phyloP scores from a whole-genome alignment of 306 rosid species.

The Oemleria cerasiformis region DNA sequence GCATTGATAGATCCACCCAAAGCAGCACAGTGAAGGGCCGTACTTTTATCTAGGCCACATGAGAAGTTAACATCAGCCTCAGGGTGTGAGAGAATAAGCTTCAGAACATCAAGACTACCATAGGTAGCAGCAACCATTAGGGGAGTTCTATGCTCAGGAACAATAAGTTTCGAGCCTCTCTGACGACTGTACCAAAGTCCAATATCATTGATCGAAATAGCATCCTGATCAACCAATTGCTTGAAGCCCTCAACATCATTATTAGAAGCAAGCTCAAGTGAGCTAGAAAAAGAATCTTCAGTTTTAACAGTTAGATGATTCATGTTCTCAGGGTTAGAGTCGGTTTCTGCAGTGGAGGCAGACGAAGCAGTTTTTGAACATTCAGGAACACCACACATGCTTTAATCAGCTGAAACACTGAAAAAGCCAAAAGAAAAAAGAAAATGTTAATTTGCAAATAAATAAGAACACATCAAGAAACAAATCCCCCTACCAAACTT shows the following conservation, averaged over 20 bases:
- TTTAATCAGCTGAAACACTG: not conserved
- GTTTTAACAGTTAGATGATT: not conserved
- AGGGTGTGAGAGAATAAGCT: slow-evolving; percentile 15
- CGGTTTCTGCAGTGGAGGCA: not conserved
- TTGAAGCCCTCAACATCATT: slow-evolving; percentile 20
- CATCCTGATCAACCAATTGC: not conserved
- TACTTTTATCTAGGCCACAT: slow-evolving; percentile 20
- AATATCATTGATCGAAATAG: not conserved
- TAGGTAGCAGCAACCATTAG: slow-evolving; percentile 20
- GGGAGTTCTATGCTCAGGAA: slow-evolving; percentile 8
- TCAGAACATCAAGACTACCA: slow-evolving; percentile 16
- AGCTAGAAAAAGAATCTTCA: slow-evolving; percentile 1
- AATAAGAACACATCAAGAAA: too few species aligned
- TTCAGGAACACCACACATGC: slow-evolving; percentile 13
- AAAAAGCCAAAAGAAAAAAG: too few species aligned
- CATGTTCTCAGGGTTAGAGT: slow-evolving; percentile 1
- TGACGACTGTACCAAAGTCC: slow-evolving; percentile 12
- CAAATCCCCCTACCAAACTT: too few species aligned
- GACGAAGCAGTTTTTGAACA: not conserved
- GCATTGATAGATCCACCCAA: slow-evolving; percentile 62
- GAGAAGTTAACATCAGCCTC: slow-evolving; percentile 1
- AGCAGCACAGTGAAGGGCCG: slow-evolving; percentile 89
- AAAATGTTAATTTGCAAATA: too few species aligned
- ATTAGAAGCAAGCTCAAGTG: slow-evolving; percentile 21
- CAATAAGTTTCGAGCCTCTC: not conserved